Evolutionary conservation across 1,139 yeast species (phyloP).

Genomic region (Fermentozyma sake): DNA sequence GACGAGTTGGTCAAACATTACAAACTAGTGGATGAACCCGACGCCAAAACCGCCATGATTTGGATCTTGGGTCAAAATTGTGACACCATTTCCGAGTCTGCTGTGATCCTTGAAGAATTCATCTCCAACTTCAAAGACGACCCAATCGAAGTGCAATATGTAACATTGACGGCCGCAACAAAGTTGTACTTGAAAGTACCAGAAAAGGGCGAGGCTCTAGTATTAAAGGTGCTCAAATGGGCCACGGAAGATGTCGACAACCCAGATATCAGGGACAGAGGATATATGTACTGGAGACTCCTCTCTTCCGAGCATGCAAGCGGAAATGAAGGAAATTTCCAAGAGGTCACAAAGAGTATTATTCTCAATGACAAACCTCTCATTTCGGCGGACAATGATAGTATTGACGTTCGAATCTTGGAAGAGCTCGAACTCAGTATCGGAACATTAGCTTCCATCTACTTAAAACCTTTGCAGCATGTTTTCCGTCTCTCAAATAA

Average conservation of each 20-base stretch:
- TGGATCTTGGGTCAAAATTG: conserved; percentile 85
- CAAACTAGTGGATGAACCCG: conserved; percentile 63
- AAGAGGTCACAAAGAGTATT: conserved; percentile 47
- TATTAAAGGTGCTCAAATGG: conserved; percentile 57
- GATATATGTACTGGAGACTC: conserved; percentile 81
- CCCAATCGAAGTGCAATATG: conserved; percentile 67
- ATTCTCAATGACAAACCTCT: conserved; percentile 59
- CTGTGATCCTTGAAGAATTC: conserved; percentile 42
- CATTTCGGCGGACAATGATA: conserved; percentile 65
- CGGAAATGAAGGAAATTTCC: conserved; percentile 25
- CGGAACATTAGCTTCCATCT: conserved; percentile 80
- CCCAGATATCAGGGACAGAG: conserved; percentile 86
- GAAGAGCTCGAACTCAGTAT: conserved; percentile 81
- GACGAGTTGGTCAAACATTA: conserved; percentile 40
- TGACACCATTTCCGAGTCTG: conserved; percentile 44
- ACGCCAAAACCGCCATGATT: conserved; percentile 70
- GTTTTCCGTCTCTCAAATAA: conserved; percentile 68
- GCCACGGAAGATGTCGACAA: conserved; percentile 72
- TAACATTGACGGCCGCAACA: conserved; percentile 69
- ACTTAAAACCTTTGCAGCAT: conserved; percentile 74
- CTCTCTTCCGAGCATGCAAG: conserved; percentile 46
- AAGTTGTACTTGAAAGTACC: conserved; percentile 63
- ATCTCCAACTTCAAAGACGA: conserved; percentile 53
- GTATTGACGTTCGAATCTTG: conserved; percentile 61
- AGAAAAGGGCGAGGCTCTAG: conserved; percentile 49